Evolutionary conservation across 1,139 yeast species (phyloP).

Genomic region (Magnusiomyces magnusii): DNA sequence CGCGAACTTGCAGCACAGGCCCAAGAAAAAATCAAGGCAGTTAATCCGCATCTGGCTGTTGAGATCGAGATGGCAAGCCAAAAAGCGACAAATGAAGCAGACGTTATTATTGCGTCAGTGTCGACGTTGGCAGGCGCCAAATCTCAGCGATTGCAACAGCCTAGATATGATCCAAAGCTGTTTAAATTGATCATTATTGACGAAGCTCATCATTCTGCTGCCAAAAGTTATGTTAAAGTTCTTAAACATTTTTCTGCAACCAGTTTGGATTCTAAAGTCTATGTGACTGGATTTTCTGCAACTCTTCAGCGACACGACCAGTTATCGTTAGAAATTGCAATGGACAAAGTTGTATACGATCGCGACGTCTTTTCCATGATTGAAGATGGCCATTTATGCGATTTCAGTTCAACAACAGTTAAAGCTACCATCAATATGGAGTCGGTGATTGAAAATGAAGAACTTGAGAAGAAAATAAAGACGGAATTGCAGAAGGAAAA

Average conservation of each 20-base stretch:
- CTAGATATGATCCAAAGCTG: slow-evolving; percentile 45
- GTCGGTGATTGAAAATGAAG: background rate
- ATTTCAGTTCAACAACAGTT: slow-evolving; percentile 58
- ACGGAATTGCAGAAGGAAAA: background rate
- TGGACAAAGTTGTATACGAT: slow-evolving; percentile 72
- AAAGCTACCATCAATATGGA: slow-evolving; percentile 17
- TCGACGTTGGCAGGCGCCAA: slow-evolving; percentile 46
- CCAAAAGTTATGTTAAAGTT: slow-evolving; percentile 54
- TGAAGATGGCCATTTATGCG: slow-evolving; percentile 57
- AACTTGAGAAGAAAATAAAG: background rate
- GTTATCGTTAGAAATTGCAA: slow-evolving; percentile 47
- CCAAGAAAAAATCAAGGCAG: slow-evolving; percentile 39
- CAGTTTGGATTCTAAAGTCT: slow-evolving; percentile 36
- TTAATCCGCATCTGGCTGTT: slow-evolving; percentile 48
- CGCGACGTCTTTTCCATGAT: slow-evolving; percentile 63
- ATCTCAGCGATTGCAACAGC: slow-evolving; percentile 37
- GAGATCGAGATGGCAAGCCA: slow-evolving; percentile 66
- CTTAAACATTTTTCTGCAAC: slow-evolving; percentile 50
- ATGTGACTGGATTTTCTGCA: slow-evolving; percentile 82
- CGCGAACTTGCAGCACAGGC: slow-evolving; percentile 76
- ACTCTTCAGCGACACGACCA: slow-evolving; percentile 67
- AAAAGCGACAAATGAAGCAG: slow-evolving; percentile 40
- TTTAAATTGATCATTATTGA: slow-evolving; percentile 74
- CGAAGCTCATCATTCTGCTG: slow-evolving; percentile 92
- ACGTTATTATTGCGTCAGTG: slow-evolving; percentile 72